These are phyloP conservation scores for Calocybe cyanea DNA, from an alignment of 768 basidiomycete genomes.

Conservation along the genomic window DNA sequence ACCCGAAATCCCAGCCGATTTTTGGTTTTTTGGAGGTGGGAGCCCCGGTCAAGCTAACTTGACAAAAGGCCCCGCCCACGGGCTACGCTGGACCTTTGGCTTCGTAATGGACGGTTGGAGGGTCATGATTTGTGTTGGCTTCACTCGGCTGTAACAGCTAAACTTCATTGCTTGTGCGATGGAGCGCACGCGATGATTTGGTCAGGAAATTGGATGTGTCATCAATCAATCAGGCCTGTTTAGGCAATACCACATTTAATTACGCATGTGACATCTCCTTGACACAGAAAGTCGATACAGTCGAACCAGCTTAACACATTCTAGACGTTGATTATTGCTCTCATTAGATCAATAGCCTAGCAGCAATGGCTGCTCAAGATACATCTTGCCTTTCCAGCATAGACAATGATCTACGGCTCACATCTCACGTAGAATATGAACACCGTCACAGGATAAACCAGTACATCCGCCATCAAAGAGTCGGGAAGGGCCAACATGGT, in stretches of 20 bases:
- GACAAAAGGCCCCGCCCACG: not conserved
- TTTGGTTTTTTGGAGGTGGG: not conserved
- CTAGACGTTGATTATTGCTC: not conserved
- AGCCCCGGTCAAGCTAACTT: not conserved
- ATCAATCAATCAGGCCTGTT: not conserved
- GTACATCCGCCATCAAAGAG: conserved; percentile 46
- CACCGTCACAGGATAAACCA: conserved; percentile 56
- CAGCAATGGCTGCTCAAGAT: not conserved
- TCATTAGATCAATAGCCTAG: not conserved
- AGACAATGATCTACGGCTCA: conserved; percentile 42
- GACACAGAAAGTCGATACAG: not conserved
- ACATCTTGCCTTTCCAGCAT: conserved; percentile 19
- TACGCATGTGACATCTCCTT: not conserved
- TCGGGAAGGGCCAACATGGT: conserved; percentile 48
- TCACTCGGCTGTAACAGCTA: too few species aligned
- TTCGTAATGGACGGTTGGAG: not conserved
- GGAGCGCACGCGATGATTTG: not conserved
- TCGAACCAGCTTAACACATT: too few species aligned
- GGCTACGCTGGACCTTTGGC: not conserved
- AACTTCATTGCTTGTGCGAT: not conserved
- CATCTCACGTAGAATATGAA: conserved; percentile 24
- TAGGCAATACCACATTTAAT: not conserved
- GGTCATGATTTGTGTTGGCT: not conserved
- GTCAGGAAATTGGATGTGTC: conserved; percentile 5
- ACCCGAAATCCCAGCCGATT: not conserved